Evolutionary conservation across 495 filamentous ascomycete genomes (phyloP).

Genomic region (Stereocaulon alpinum): DNA sequence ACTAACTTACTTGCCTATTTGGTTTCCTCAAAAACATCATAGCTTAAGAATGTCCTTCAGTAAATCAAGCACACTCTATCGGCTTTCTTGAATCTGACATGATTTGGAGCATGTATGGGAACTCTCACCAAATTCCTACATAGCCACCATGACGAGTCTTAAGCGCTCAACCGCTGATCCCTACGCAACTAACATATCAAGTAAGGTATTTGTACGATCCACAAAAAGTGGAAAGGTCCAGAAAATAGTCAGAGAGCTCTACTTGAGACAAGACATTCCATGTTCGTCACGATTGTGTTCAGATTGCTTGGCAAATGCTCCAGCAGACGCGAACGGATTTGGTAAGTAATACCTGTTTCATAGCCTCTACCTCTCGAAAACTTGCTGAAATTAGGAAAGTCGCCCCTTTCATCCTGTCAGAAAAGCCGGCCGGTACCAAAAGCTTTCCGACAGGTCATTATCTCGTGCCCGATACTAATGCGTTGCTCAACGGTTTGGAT

Average conservation of each 20-base stretch:
- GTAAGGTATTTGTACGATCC: conserved; percentile 87
- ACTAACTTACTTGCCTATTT: conserved; percentile 4
- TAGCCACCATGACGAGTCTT: conserved; percentile 64
- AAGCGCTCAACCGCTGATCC: conserved; percentile 66
- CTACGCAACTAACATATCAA: conserved; percentile 66
- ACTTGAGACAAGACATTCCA: conserved; percentile 91
- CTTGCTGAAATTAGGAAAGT: conserved; percentile 36
- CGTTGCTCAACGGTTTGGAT: conserved; percentile 90
- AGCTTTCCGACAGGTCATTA: conserved; percentile 82
- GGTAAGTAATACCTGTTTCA: conserved; percentile 36
- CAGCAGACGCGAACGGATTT: conserved; percentile 65
- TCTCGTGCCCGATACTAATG: conserved; percentile 92
- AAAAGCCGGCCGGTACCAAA: conserved; percentile 72
- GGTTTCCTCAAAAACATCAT: neutral
- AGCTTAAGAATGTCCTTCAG: no score
- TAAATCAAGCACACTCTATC: no score
- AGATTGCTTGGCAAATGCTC: conserved; percentile 57
- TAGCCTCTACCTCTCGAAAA: neutral
- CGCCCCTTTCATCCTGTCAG: conserved; percentile 75
- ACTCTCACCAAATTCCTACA: neutral
- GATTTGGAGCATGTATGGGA: no score
- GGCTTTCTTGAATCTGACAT: no score
- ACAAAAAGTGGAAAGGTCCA: conserved; percentile 93
- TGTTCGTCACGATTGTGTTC: conserved; percentile 88
- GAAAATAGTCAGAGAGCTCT: conserved; percentile 95